Evolutionary conservation across 2,329 filamentous ascomycete species (phyloP), one percentile per base, ranked within the genome.

Genomic region (Didymella lethalis): DNA sequence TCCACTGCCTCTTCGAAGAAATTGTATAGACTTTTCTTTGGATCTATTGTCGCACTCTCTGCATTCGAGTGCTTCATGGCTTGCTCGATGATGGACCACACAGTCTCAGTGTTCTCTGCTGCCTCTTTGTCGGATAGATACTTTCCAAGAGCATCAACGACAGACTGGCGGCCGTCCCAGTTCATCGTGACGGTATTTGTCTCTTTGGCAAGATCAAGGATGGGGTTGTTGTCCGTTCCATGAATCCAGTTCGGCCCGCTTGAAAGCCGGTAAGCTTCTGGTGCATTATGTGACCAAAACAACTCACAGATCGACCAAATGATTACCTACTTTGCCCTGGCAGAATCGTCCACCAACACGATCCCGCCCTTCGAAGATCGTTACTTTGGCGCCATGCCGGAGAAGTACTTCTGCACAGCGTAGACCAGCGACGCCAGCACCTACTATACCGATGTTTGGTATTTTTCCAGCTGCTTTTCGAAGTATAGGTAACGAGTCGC

Each of bases 211-310:
- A 92, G 79, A 43, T 89, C 85, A 38, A 89, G 74, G 16, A 92
- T 90, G 0, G 90, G 88, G 68, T 92, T 93, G 62, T 88, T 82
- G 0, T 85, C 80, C 6, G 88, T 91, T 32, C 90, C 90, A 60
- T 93, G 90, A 50, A 93, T 91, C 90, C 90, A 93, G 67, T 92
- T 93, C n/a, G 90, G 88, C 0, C 90, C 90, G 31, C 85, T 87
- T 49, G 12, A n/a, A 10, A 32, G 11, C n/a, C 38, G 4, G 16
- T 50, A n/a, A 47, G 46, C 12, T 12, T 7, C 25, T n/a, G 3
- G 12, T 8, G 2, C 5, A 14, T 34, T 18, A 16, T 23, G 5
- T 40, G 38, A 28, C 41, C 10, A 32, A 40, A 48, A 20, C 43
- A 45, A 77, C 83, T 66, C 79, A 86, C 84, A 87, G 74, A 73